Evolutionary conservation across 306 rosid species (phyloP).

Genomic region (Vigna mungo): DNA sequence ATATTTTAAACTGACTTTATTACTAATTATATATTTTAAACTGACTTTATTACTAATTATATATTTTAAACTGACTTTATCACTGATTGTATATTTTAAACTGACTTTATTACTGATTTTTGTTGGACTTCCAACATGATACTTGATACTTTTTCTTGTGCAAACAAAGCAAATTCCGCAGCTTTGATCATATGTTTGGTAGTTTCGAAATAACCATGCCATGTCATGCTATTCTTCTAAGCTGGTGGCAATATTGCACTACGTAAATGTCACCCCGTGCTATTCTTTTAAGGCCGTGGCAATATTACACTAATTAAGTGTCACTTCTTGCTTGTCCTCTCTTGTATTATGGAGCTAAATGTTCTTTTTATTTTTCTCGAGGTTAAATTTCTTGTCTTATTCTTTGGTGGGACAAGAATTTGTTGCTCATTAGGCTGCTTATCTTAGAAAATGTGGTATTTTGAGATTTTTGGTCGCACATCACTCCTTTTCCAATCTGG

Average conservation of each 20-base stretch:
- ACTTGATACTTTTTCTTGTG: not conserved
- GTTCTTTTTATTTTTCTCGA: not conserved
- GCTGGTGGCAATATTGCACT: not conserved
- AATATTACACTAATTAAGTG: not conserved
- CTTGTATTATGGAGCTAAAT: conserved; percentile 1
- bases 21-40: no score
- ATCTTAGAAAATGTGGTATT: conserved; percentile 17
- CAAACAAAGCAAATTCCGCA: not conserved
- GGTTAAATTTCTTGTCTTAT: not conserved
- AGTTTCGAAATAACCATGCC: not conserved
- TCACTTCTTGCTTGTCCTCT: conserved; percentile 10
- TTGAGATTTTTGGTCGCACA: not conserved
- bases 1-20: no score
- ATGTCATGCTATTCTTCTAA: not conserved
- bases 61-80: no score
- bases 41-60: no score
- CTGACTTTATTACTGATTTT: no score
- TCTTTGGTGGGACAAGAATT: not conserved
- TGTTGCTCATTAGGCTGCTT: not conserved
- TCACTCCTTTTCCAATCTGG: not conserved
- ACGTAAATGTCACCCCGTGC: conserved; percentile 2
- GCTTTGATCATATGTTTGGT: conserved; percentile 9
- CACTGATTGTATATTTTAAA: no score
- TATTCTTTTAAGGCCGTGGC: not conserved
- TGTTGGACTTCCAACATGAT: no score